These are phyloP conservation scores for Calophaca sinica DNA, from an alignment of 306 rosid species.

Conservation along the genomic window DNA sequence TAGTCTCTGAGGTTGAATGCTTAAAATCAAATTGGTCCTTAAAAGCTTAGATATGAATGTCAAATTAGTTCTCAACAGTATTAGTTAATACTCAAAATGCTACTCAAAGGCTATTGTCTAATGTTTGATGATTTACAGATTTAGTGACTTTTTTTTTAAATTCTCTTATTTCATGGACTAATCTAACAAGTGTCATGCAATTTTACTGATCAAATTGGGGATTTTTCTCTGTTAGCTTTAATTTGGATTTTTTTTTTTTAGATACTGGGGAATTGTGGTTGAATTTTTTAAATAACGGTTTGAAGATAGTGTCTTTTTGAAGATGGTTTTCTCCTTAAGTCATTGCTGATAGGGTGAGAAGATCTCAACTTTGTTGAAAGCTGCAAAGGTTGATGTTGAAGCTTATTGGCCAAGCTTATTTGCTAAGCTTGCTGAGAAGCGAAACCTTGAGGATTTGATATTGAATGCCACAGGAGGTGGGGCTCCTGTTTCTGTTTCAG, in stretches of 20 bases:
- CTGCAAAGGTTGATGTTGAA: constrained; percentile 64
- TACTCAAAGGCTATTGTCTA: neutral
- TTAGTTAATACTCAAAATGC: neutral
- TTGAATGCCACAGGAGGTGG: constrained; percentile 65
- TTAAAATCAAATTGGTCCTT: neutral
- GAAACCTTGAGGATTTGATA: constrained; percentile 65
- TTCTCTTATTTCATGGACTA: neutral
- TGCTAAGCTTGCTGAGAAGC: constrained; percentile 79
- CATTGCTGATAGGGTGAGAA: constrained; percentile 64
- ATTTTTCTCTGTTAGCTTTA: neutral
- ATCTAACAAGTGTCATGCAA: too few relatives aligned
- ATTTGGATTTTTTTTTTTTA: neutral
- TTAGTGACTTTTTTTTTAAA: neutral
- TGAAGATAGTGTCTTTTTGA: neutral
- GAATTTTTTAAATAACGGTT: neutral
- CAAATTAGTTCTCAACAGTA: neutral
- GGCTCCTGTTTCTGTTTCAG: constrained; percentile 59
- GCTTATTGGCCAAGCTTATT: constrained; percentile 75
- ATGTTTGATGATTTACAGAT: neutral
- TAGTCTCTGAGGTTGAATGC: neutral
- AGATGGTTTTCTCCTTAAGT: constrained; percentile 46
- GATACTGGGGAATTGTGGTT: neutral
- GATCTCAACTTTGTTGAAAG: constrained; percentile 62
- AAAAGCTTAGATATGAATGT: neutral
- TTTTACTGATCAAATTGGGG: too few relatives aligned